phyloP scores from a whole-genome alignment of 1,139 yeast species.

The Tardiomyces blankii region DNA sequence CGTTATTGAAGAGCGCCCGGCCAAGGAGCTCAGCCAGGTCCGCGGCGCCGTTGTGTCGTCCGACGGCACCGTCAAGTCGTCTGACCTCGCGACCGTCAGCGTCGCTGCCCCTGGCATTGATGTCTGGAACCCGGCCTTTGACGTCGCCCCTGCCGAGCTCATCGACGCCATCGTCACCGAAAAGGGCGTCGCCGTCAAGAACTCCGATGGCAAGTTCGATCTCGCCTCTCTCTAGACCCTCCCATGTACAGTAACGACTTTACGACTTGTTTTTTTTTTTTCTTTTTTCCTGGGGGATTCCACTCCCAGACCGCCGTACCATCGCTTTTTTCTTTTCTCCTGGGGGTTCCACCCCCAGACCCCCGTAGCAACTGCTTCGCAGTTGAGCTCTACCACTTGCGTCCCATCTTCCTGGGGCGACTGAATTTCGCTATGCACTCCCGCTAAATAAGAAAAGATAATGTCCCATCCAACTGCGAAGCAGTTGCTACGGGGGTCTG shows the following conservation, averaged over 20 bases:
- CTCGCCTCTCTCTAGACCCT: constrained; percentile 9
- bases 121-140: constrained; percentile 97
- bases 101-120: constrained; percentile 76
- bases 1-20: constrained; percentile 79
- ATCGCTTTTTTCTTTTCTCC: background rate
- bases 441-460: no score
- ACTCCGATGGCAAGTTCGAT: constrained; percentile 20
- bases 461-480: no score
- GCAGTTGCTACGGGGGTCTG: no score
- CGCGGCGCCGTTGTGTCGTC: constrained; percentile 48
- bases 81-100: constrained; percentile 38
- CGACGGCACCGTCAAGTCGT: constrained; percentile 15
- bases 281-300: background rate
- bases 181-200: constrained; percentile 34
- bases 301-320: no score
- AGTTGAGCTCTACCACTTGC: no score
- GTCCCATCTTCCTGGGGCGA: no score
- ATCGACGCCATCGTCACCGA: constrained; percentile 91
- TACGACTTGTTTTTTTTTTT: background rate
- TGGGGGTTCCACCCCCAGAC: background rate
- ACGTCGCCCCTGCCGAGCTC: constrained; percentile 72
- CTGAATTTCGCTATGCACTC: no score
- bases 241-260: background rate
- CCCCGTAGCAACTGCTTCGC: no score
- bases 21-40: constrained; percentile 64